phyloP scores from a whole-genome alignment of 306 rosid species.

The Sphenostylis stenocarpa region DNA sequence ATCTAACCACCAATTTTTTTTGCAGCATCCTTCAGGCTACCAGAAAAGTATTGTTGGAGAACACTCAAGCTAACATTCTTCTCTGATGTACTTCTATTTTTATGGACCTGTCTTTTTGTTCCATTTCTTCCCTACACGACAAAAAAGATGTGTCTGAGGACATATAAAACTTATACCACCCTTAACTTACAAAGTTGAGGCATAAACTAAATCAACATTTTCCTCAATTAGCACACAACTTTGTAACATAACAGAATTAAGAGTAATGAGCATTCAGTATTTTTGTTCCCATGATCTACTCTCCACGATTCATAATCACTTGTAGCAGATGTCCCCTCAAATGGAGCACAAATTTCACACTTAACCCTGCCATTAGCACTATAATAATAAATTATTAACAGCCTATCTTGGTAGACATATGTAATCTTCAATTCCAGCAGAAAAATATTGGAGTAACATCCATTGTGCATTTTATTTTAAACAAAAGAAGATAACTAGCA shows the following conservation, averaged over 20 bases:
- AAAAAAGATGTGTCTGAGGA: conserved; percentile 13
- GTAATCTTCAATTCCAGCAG: neutral
- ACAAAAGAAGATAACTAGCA: neutral
- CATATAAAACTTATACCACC: neutral
- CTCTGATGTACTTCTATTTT: conserved; percentile 58
- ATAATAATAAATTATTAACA: neutral
- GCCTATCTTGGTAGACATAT: neutral
- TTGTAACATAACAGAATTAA: neutral
- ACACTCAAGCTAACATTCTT: conserved; percentile 83
- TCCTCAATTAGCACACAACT: neutral
- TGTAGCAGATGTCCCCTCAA: conserved; percentile 50
- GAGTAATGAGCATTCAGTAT: conserved; percentile 9
- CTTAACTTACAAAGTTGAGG: conserved; percentile 20
- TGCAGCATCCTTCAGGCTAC: conserved; percentile 95
- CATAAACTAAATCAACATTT: conserved; percentile 3
- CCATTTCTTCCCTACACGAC: conserved; percentile 51
- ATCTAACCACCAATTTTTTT: conserved; percentile 81
- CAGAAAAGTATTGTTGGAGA: conserved; percentile 87
- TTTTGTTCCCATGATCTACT: conserved; percentile 6
- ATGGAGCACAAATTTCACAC: conserved; percentile 17
- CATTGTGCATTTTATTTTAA: no score
- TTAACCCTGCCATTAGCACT: neutral
- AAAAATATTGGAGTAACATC: conserved; percentile 27
- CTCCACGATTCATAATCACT: conserved; percentile 11
- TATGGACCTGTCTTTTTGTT: conserved; percentile 52